Conservation (phyloP, 2,329 filamentous ascomycete species). For the Fusarium temperatum region DNA sequence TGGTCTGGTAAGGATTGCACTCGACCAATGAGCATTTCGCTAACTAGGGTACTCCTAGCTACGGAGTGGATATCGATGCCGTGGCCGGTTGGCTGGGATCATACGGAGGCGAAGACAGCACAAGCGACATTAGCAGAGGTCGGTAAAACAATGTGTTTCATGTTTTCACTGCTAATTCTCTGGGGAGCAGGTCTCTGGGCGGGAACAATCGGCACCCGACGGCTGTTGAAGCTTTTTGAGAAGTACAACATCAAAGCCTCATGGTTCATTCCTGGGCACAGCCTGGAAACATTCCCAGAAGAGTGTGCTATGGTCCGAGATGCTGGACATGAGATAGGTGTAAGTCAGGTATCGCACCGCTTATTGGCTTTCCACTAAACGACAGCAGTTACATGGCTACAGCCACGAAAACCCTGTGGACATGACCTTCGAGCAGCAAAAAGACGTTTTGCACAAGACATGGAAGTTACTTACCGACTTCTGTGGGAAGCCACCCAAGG, state of each 20-base stretch:
- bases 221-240: conserved; percentile 74
- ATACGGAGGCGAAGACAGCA: conserved; percentile 79
- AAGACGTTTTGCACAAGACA: conserved; percentile 79
- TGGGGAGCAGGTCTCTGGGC: conserved; percentile 41
- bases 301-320: conserved; percentile 57
- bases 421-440: conserved; percentile 80
- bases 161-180: rapidly evolving
- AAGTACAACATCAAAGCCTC: conserved; percentile 76
- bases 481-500: conserved; percentile 71
- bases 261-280: conserved; percentile 61
- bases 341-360: no score
- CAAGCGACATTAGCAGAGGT: conserved; percentile 77
- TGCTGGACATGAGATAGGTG: conserved; percentile 58
- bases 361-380: no score
- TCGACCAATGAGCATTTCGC: conserved; percentile 19
- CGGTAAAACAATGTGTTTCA: neutral
- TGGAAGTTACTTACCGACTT: conserved; percentile 77
- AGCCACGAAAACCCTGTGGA: conserved; percentile 77
- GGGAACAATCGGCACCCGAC: conserved; percentile 72
- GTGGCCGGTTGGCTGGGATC: conserved; percentile 81
- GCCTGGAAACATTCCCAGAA: conserved; percentile 59
- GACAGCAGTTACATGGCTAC: conserved; percentile 68
- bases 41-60: conserved; percentile 49
- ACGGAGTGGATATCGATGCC: conserved; percentile 79
- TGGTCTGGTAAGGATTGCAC: neutral